Evolutionary conservation across 495 filamentous ascomycete species (phyloP).

Genomic region (Penicillium chermesinum): DNA sequence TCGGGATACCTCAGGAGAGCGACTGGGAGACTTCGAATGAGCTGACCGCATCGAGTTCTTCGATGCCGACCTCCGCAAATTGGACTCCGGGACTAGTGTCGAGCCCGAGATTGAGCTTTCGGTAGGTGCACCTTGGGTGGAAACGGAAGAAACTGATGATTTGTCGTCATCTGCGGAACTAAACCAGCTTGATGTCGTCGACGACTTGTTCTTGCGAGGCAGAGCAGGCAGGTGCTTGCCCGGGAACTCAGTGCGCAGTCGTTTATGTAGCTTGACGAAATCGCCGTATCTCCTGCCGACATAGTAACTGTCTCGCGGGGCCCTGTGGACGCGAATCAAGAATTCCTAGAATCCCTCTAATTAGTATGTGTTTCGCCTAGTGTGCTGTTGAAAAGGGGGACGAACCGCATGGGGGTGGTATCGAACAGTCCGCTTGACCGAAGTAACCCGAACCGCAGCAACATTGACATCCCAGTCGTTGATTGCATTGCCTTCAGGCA

Average conservation of each 20-base stretch:
- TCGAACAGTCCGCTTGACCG: slow-evolving; percentile 78
- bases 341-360: slow-evolving; percentile 62
- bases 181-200: slow-evolving; percentile 53
- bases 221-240: slow-evolving; percentile 85
- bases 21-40: slow-evolving; percentile 39
- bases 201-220: slow-evolving; percentile 83
- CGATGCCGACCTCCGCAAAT: slow-evolving; percentile 34
- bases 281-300: slow-evolving; percentile 85
- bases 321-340: slow-evolving; percentile 72
- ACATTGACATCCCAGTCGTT: slow-evolving; percentile 98
- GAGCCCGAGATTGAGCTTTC: slow-evolving; percentile 33
- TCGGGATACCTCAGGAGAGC: slow-evolving; percentile 38
- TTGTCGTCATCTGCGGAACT: slow-evolving; percentile 62
- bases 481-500: slow-evolving; percentile 84
- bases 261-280: slow-evolving; percentile 73
- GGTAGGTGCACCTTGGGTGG: slow-evolving; percentile 48
- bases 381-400: not conserved
- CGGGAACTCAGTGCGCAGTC: slow-evolving; percentile 77
- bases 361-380: slow-evolving; percentile 8
- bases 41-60: slow-evolving; percentile 30
- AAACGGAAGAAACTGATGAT: slow-evolving; percentile 69
- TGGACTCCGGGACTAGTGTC: slow-evolving; percentile 20
- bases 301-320: slow-evolving; percentile 64
- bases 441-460: slow-evolving; percentile 76
- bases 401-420: slow-evolving; percentile 89